Evolutionary conservation across 176 grass and related monocot genomes (phyloP), one percentile per base, ranked within the genome.

Genomic region (Oryza punctata): DNA sequence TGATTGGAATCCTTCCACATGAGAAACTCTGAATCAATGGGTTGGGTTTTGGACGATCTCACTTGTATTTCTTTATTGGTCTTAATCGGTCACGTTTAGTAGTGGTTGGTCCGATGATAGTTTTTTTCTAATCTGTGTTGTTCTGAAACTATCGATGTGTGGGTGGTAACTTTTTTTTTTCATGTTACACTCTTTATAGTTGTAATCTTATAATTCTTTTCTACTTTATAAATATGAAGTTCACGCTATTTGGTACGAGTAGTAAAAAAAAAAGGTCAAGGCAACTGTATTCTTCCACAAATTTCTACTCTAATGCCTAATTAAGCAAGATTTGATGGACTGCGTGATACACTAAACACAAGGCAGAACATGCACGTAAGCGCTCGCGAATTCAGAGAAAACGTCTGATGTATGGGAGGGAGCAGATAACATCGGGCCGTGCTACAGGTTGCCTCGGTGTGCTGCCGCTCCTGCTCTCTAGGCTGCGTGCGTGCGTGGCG

Each of bases 341-440:
- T 5, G 13, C 11, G 28, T 49, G 37, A 1, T 86, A 15, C 73
- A 24, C 44, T 71, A 78, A 72, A 71, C 83, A 86, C 88, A 28
- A 86, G 73, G 68, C 67, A 45, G 73, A 54, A 72, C 83, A 81
- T 81, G 87, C 87, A 71, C 26, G 63, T 28, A 63, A 74, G 14
- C 30, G 77, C 43, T 73, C 69, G 59, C 30, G 77, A 40, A 80
- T 74, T 63, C 59, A 74, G 59, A 80, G 52, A 72, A 72, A 27
- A 2, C 4, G 54, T n/a, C 0, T 72, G 80, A 25, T 72, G 65
- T 12, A 11, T 19, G 80, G 24, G 5, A 30, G 61, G 85, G 29
- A 85, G 25, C 71, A 65, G 47, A 46, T 41, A 47, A 11, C 87
- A 69, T 80, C 12, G 82, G 63, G 19, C 28, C 8, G 38, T 68